Evolutionary conservation across 306 rosid genomes (phyloP).

Genomic region (Prunus fruticosa): DNA sequence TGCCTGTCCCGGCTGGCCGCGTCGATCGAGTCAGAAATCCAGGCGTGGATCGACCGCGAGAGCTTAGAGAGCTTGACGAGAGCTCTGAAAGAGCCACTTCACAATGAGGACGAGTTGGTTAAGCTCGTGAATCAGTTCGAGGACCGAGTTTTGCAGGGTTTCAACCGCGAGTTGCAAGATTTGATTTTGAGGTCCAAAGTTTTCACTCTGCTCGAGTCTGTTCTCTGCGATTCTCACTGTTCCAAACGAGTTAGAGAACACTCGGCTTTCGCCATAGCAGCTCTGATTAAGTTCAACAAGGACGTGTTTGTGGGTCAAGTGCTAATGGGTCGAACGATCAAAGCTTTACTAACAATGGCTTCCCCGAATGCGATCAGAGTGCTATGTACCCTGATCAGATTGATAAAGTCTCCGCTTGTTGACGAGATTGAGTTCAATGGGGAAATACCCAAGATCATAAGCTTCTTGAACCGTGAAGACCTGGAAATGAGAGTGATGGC

Average conservation of each 20-base stretch:
- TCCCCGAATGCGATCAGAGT: slow-evolving; percentile 49
- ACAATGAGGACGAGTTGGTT: slow-evolving; percentile 31
- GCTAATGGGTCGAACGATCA: slow-evolving; percentile 52
- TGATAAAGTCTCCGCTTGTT: slow-evolving; percentile 74
- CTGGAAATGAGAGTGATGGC: slow-evolving; percentile 40
- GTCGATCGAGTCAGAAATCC: slow-evolving; percentile 68
- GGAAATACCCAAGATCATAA: slow-evolving; percentile 49
- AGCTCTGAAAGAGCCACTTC: slow-evolving; percentile 13
- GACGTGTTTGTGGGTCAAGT: slow-evolving; percentile 90
- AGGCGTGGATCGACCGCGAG: slow-evolving; percentile 88
- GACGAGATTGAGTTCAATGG: slow-evolving; percentile 77
- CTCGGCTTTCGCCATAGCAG: slow-evolving; percentile 41
- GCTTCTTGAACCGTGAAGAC: slow-evolving; percentile 35
- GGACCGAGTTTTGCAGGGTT: slow-evolving; percentile 56
- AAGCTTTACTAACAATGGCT: slow-evolving; percentile 46
- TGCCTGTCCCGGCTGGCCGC: slow-evolving; percentile 65
- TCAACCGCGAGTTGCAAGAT: slow-evolving; percentile 67
- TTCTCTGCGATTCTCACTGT: slow-evolving; percentile 39
- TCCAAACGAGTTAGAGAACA: slow-evolving; percentile 47
- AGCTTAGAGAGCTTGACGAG: slow-evolving; percentile 38
- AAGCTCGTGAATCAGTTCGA: slow-evolving; percentile 49
- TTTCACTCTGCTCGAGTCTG: slow-evolving; percentile 42
- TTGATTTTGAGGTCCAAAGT: slow-evolving; percentile 58
- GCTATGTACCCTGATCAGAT: slow-evolving; percentile 49
- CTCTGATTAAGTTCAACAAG: slow-evolving; percentile 70